These are phyloP conservation scores for Phytophthora colocasiae DNA, from an alignment of 352 stramenopile species.

Conservation along the genomic window DNA sequence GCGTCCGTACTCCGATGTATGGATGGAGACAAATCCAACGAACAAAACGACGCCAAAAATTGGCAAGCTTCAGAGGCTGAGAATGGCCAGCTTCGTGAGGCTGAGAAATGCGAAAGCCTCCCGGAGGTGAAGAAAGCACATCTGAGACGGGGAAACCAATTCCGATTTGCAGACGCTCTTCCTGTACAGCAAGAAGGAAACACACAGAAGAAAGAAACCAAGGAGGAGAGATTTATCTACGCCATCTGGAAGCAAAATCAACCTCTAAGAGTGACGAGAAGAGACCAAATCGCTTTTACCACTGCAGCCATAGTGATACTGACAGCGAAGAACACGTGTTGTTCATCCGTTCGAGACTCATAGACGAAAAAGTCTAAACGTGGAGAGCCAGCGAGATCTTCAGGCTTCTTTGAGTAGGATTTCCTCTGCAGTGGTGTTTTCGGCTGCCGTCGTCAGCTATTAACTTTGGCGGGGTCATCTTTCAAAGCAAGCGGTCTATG, in stretches of 20 bases:
- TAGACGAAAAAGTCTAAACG: constrained; percentile 23
- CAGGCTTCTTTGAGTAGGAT: constrained; percentile 74
- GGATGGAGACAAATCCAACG: constrained; percentile 55
- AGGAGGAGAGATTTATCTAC: constrained; percentile 1
- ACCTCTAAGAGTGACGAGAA: constrained; percentile 5
- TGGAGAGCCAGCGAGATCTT: constrained; percentile 27
- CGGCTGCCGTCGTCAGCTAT: constrained; percentile 74
- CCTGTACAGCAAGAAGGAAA: constrained; percentile 19
- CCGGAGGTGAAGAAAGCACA: constrained; percentile 7
- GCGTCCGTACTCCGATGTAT: constrained; percentile 84
- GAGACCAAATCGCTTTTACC: constrained; percentile 10
- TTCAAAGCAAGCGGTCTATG: constrained; percentile 74
- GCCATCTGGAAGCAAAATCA: background rate
- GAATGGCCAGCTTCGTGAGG: background rate
- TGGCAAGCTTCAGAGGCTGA: no score
- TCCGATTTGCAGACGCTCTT: constrained; percentile 59
- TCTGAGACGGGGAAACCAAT: constrained; percentile 19
- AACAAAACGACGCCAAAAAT: constrained; percentile 35
- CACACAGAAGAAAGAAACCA: constrained; percentile 10
- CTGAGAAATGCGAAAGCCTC: constrained; percentile 6
- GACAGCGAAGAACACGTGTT: constrained; percentile 21
- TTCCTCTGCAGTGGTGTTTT: constrained; percentile 58
- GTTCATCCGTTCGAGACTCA: constrained; percentile 29
- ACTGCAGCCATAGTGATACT: constrained; percentile 1
- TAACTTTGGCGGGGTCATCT: constrained; percentile 63